Percentiles rank a stretch among this genome's conserved stretches.
phyloP scores from a whole-genome alignment of 2,329 filamentous ascomycete species.

The Pleomassaria siparia region DNA sequence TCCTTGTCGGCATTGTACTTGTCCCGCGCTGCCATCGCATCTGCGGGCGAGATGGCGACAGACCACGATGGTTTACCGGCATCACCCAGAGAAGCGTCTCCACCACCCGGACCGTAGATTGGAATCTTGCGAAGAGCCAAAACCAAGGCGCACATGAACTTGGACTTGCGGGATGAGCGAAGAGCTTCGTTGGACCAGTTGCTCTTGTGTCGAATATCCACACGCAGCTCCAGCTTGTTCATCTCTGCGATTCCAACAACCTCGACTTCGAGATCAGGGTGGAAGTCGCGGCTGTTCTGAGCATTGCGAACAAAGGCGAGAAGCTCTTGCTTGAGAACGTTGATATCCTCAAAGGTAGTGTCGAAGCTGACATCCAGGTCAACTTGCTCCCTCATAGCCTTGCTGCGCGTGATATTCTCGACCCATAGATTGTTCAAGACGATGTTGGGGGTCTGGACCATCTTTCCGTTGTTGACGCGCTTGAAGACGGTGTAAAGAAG shows the following conservation, averaged over 20 bases:
- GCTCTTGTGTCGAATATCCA: conserved; percentile 84
- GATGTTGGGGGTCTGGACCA: conserved; percentile 85
- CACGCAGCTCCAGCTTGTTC: conserved; percentile 80
- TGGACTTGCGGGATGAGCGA: conserved; percentile 78
- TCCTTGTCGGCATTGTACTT: conserved; percentile 55
- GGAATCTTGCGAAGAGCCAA: conserved; percentile 83
- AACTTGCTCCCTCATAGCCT: conserved; percentile 86
- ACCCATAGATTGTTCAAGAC: conserved; percentile 91
- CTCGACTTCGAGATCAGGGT: conserved; percentile 77
- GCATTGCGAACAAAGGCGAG: conserved; percentile 78
- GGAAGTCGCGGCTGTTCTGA: conserved; percentile 90
- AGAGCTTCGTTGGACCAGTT: conserved; percentile 71
- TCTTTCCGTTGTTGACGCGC: conserved; percentile 77
- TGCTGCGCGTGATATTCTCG: conserved; percentile 88
- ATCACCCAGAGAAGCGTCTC: conserved; percentile 61
- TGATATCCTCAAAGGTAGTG: conserved; percentile 86
- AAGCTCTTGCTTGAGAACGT: conserved; percentile 82
- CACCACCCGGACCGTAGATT: conserved; percentile 79
- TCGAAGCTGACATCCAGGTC: conserved; percentile 80
- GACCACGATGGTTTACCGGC: conserved; percentile 77
- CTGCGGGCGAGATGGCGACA: conserved; percentile 70
- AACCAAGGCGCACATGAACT: conserved; percentile 94
- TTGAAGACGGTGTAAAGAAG: conserved; percentile 91
- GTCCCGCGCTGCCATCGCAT: conserved; percentile 65
- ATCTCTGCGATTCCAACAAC: conserved; percentile 78